Evolutionary conservation across 2,329 filamentous ascomycete genomes (phyloP).

Genomic region (Colletotrichum tabaci): DNA sequence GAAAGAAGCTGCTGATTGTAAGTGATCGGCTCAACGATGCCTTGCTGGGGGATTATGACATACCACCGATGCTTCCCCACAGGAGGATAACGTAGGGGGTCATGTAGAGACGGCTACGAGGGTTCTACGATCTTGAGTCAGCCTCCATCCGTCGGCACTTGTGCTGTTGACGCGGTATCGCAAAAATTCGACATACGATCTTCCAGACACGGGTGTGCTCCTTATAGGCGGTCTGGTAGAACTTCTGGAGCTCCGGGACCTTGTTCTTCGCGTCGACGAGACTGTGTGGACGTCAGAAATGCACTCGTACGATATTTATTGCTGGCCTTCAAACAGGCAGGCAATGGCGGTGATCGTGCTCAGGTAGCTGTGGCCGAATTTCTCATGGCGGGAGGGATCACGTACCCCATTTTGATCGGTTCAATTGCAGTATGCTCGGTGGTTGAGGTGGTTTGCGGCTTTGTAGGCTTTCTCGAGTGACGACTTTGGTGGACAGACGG

Average conservation of each 20-base stretch:
- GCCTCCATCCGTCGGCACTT: conserved; percentile 22
- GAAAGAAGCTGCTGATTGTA: conserved; percentile 63
- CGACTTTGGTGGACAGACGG: conserved; percentile 49
- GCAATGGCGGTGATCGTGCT: conserved; percentile 44
- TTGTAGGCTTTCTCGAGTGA: conserved; percentile 42
- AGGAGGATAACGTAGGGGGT: conserved; percentile 78
- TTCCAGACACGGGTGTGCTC: conserved; percentile 80
- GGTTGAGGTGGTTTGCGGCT: conserved; percentile 45
- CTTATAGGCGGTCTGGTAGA: conserved; percentile 82
- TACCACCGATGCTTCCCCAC: conserved; percentile 75
- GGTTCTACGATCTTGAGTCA: conserved; percentile 62
- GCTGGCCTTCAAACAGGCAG: conserved; percentile 6
- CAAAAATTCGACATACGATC: conserved; percentile 73
- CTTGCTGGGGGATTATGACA: conserved; percentile 50
- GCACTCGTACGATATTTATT: conserved; percentile 37
- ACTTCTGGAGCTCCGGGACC: conserved; percentile 81
- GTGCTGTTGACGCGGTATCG: neutral
- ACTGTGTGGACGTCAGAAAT: conserved; percentile 57
- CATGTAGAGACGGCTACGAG: conserved; percentile 76
- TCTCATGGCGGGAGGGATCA: neutral
- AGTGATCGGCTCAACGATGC: conserved; percentile 38
- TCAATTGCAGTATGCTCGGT: conserved; percentile 45
- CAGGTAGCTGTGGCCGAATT: neutral
- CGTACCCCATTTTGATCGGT: conserved; percentile 60
- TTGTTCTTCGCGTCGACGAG: conserved; percentile 82